These are phyloP conservation scores for Entonaema liquescens DNA, from an alignment of 495 filamentous ascomycete genomes.

Conservation along the genomic window DNA sequence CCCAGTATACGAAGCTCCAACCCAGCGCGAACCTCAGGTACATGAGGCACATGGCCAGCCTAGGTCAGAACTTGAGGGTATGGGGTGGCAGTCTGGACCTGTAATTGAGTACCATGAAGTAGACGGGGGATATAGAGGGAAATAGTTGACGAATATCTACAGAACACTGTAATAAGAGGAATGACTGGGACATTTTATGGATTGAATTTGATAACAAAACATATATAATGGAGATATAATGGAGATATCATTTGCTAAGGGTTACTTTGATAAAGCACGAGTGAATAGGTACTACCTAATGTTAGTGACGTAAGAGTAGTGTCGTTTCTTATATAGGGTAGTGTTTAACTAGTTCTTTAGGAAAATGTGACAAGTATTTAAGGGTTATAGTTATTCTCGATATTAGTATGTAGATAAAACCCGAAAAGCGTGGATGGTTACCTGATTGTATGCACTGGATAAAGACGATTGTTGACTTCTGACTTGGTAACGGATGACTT, in stretches of 20 bases:
- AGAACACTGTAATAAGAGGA: neutral
- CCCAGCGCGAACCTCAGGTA: slow-evolving; percentile 25
- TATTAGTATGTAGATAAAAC: no score
- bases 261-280: neutral
- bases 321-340: neutral
- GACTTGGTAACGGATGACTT: neutral
- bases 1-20: slow-evolving; percentile 36
- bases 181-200: neutral
- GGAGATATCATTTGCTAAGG: neutral
- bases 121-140: slow-evolving; percentile 40
- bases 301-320: neutral
- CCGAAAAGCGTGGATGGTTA: no score
- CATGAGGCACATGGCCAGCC: slow-evolving; percentile 41
- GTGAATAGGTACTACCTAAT: neutral
- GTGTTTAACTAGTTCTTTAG: no score
- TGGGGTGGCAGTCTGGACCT: slow-evolving; percentile 54
- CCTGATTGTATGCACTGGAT: no score
- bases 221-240: neutral
- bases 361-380: no score
- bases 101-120: slow-evolving; percentile 51
- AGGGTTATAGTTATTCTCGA: no score
- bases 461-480: neutral
- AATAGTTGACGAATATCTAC: slow-evolving; percentile 1
- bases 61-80: slow-evolving; percentile 38
- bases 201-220: neutral